Evolutionary conservation across 768 basidiomycete species (phyloP), one percentile per base, ranked within the genome.

Genomic region (Podaxis sp.): DNA sequence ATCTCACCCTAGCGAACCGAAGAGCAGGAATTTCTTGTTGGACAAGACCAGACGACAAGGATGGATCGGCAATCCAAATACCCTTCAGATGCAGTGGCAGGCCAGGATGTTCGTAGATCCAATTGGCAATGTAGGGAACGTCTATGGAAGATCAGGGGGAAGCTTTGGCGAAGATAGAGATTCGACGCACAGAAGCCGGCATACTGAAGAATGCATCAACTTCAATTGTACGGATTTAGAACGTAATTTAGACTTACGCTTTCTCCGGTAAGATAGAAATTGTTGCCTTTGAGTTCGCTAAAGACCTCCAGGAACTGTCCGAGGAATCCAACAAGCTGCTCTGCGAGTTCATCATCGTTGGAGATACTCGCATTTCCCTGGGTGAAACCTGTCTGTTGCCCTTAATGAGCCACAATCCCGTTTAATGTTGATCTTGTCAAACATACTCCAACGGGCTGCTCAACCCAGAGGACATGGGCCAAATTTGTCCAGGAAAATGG

Each of bases 381-480:
- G 33, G 84, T 87, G 70, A 87, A 91, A 0, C 90, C 90, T 5
- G 89, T 90, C 68, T 81, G 52, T 17, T 46, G 22, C 4, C 51
- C n/a, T 0, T 46, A 29, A 27, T 61, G 51, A 55, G 12, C 25
- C 46, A 49, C 13, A 57, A 80, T 65, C 65, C 89, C 43, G 81
- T 70, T 78, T 73, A 64, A 85, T 85, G 61, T 85, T 83, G 0
- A 89, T 87, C 13, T 64, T 76, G 87, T 86, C 71, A 86, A 91
- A 0, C 90, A 89, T 9, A 89, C 91, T 6, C 90, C 90, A 37
- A 92, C 85, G 3, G 90, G 90, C 65, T 91, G 91, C 66, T 93
- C 91, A 15, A 92, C 83, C 79, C 82, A 93, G n/a, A 91, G 75
- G 12, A 91, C 74, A 60, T 86, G 88, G 2, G 89, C 89, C 9